These are phyloP conservation scores for Lathyrus tuberosus DNA, from an alignment of 306 rosid species.

Conservation along the genomic window DNA sequence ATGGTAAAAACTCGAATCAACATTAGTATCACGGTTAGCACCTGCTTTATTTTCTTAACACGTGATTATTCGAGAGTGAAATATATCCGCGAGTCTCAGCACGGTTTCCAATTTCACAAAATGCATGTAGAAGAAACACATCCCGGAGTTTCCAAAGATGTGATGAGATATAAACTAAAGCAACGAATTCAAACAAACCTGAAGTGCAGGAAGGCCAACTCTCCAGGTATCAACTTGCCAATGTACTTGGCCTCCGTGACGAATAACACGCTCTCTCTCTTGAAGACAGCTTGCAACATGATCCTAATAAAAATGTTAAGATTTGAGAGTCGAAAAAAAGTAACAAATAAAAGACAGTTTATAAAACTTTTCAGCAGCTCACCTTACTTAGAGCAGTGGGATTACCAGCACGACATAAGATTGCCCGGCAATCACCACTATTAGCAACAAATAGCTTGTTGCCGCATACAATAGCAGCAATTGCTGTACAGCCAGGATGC, in stretches of 20 bases:
- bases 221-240: slow-evolving; percentile 98
- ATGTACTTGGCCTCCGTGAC: slow-evolving; percentile 72
- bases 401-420: slow-evolving; percentile 76
- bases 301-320: slow-evolving; percentile 58
- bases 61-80: background rate
- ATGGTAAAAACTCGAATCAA: background rate
- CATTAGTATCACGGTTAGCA: slow-evolving; percentile 8
- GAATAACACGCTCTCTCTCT: slow-evolving; percentile 85
- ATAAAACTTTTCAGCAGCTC: slow-evolving; percentile 31
- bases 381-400: slow-evolving; percentile 84
- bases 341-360: slow-evolving; percentile 22
- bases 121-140: slow-evolving; percentile 34
- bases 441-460: slow-evolving; percentile 84
- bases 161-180: slow-evolving; percentile 3
- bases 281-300: slow-evolving; percentile 85
- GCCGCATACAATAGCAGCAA: slow-evolving; percentile 66
- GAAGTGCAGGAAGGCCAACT: slow-evolving; percentile 92
- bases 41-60: background rate
- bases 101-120: background rate
- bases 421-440: slow-evolving; percentile 88
- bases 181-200: slow-evolving; percentile 57
- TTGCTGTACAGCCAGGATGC: slow-evolving; percentile 97
- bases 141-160: slow-evolving; percentile 3
- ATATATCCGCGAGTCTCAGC: background rate
- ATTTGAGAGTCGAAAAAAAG: slow-evolving; percentile 22